A percentile compares a stretch with the other conserved stretches of the same genome.
phyloP scores from a whole-genome alignment of 441 rosid species.

The Populus hybrid region DNA sequence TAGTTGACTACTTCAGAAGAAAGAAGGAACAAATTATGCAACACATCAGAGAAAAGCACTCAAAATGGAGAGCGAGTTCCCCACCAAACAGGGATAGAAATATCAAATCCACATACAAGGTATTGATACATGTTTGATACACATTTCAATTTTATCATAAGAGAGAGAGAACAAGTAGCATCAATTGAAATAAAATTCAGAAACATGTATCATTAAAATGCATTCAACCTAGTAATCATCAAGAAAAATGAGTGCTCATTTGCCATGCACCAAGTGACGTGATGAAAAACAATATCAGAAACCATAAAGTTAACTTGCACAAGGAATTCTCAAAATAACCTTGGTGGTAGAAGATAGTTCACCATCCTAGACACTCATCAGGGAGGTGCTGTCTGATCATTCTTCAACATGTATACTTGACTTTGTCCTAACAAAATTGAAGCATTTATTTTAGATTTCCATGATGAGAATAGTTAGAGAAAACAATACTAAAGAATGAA shows the following conservation, averaged over 20 bases:
- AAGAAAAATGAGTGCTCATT: no score
- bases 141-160: no score
- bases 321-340: background rate
- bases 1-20: background rate
- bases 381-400: conserved; percentile 24
- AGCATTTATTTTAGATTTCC: conserved; percentile 8
- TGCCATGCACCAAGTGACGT: background rate
- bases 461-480: background rate
- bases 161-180: no score
- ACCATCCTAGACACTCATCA: conserved; percentile 3
- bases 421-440: conserved; percentile 36
- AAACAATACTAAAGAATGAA: background rate
- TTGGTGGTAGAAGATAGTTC: background rate
- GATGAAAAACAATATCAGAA: background rate
- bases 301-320: background rate
- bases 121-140: background rate
- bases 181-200: background rate
- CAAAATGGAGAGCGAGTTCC: background rate
- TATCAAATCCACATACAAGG: background rate
- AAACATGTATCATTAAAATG: no score
- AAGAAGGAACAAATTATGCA: conserved; percentile 3
- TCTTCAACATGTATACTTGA: conserved; percentile 28
- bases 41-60: background rate
- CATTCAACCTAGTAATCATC: no score
- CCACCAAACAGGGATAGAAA: background rate